phyloP scores from a whole-genome alignment of 352 stramenopile species.

The Phytophthora boehmeriae region DNA sequence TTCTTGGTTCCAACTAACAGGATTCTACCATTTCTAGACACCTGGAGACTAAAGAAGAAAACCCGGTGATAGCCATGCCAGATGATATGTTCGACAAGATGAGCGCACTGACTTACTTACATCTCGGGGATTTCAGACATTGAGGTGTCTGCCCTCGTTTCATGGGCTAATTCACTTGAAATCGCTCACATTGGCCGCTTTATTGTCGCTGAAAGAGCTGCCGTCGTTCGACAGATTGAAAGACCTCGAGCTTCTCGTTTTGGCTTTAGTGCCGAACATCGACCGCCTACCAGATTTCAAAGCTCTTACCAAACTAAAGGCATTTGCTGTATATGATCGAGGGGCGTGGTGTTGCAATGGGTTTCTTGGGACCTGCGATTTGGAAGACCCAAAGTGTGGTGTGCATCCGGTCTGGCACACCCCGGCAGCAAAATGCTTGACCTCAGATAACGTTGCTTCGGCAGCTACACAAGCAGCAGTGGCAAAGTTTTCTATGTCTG shows the following conservation, averaged over 20 bases:
- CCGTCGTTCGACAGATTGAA: slow-evolving; percentile 11
- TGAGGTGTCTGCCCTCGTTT: slow-evolving; percentile 21
- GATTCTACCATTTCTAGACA: too few relatives aligned
- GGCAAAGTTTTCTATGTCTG: background rate
- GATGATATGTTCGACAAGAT: slow-evolving; percentile 24
- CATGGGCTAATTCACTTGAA: slow-evolving; percentile 28
- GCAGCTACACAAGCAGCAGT: background rate
- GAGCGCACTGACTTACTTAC: slow-evolving; percentile 29
- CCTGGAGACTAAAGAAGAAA: slow-evolving; percentile 9
- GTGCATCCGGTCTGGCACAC: slow-evolving; percentile 11
- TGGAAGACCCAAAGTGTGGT: slow-evolving; percentile 3
- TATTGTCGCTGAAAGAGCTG: slow-evolving; percentile 14
- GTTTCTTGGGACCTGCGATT: slow-evolving; percentile 22
- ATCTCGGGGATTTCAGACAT: slow-evolving; percentile 14
- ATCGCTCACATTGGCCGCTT: slow-evolving; percentile 21
- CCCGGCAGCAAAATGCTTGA: slow-evolving; percentile 4
- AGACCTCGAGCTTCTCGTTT: slow-evolving; percentile 26
- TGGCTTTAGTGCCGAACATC: slow-evolving; percentile 4
- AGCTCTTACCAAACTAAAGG: slow-evolving; percentile 7
- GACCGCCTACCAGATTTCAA: slow-evolving; percentile 17
- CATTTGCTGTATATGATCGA: slow-evolving; percentile 9
- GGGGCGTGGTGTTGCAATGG: slow-evolving; percentile 35
- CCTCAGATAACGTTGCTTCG: background rate
- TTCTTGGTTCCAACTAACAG: background rate
- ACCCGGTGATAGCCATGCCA: slow-evolving; percentile 7